Evolutionary conservation across 768 basidiomycete genomes (phyloP), one percentile per base, ranked within the genome.

Genomic region (Russula sp.): DNA sequence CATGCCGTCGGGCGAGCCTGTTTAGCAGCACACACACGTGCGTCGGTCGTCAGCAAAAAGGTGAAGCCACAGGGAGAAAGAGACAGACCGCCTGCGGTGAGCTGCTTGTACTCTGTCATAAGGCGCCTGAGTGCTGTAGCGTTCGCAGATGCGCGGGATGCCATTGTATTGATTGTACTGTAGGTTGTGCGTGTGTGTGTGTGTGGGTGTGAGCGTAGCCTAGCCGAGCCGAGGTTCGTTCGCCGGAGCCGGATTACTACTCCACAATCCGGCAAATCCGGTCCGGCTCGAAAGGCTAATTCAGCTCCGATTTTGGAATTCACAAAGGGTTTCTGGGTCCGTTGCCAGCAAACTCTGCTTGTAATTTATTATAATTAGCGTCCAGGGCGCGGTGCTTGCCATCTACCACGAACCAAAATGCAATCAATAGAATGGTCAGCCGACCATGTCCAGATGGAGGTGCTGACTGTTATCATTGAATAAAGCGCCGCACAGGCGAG

Each of bases 71-170:
- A 50, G 38, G 36, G 9, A 38, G 58, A 39, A 58, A 58, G 49
- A 63, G 58, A 60, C 59, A 62, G 65, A 87, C 87, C 89, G 76
- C 86, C 85, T 8, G 91, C 77, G 1, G 87, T 90, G 69, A 93
- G 80, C 67, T 90, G 89, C 72, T 86, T 90, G 78, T 93, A 93
- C 70, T 97, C 93, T 2, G 88, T 93, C 94, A 95, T 96, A 56
- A 96, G 78, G 47, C 93, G 81, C 64, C 90, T 81, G 49, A 91
- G 77, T 10, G 93, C 93, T 7, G 91, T 94, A 38, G 85, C 75
- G 65, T 74, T 84, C 56, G 72, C 78, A 11, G 82, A 77, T 43
- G 74, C 72, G 71, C 85, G 80, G 63, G 81, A 71, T 71, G 77
- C 78, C 85, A 85, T 85, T 53, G 29, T 18, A 16, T 2, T 3